These are phyloP conservation scores for Leccinum obscurum DNA, from an alignment of 768 basidiomycete species.

Conservation along the genomic window DNA sequence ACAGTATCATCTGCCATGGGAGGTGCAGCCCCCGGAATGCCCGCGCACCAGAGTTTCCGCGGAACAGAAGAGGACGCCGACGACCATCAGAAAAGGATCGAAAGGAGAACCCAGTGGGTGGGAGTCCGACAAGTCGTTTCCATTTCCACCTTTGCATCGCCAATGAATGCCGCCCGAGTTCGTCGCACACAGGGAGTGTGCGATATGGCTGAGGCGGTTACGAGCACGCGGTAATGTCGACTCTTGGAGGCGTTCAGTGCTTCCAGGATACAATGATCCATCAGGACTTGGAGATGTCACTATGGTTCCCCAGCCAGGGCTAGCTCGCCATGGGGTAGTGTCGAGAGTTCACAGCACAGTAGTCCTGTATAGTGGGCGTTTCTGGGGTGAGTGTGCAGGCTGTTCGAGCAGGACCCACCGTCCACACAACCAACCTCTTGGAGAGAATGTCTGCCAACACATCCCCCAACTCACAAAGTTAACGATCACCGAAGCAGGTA, in stretches of 20 bases:
- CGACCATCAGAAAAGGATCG: neutral
- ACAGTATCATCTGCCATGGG: neutral
- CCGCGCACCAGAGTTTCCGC: neutral
- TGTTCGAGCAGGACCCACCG: neutral
- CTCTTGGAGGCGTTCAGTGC: neutral
- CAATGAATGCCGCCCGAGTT: too few species aligned
- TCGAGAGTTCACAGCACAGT: neutral
- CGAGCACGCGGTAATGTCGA: neutral
- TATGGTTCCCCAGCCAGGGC: neutral
- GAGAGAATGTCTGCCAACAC: too few species aligned
- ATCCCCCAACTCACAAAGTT: neutral
- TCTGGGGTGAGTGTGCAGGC: neutral
- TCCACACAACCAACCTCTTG: neutral
- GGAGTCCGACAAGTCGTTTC: too few species aligned
- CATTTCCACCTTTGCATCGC: too few species aligned
- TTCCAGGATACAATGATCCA: constrained; percentile 1
- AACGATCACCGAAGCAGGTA: neutral
- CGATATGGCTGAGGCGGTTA: neutral
- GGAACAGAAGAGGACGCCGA: neutral
- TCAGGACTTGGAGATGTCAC: neutral
- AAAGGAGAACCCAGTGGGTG: neutral
- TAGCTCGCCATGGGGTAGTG: neutral
- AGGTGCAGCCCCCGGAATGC: neutral
- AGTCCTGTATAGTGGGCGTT: neutral
- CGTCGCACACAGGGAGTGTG: neutral